These are phyloP conservation scores for Blastosporella zonata DNA, from an alignment of 1,284 basidiomycete species.

Conservation along the genomic window DNA sequence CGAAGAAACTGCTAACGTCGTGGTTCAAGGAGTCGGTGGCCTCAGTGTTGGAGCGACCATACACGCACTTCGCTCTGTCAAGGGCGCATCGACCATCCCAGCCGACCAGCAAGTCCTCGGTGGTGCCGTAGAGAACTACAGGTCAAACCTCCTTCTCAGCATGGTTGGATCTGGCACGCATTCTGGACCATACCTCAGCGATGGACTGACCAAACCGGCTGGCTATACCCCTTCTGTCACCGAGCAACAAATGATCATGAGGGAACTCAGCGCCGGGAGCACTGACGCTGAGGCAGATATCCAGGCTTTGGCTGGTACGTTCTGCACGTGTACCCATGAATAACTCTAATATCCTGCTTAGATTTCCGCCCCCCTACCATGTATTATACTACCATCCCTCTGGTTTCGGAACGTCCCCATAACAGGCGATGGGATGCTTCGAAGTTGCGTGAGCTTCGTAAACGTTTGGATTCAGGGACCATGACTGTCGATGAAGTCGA, in stretches of 20 bases:
- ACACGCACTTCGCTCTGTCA: constrained; percentile 79
- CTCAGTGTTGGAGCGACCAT: constrained; percentile 82
- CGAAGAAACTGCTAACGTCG: constrained; percentile 60
- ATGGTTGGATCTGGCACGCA: constrained; percentile 87
- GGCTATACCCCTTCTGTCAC: constrained; percentile 70
- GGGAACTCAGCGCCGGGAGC: constrained; percentile 80
- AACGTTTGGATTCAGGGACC: constrained; percentile 81
- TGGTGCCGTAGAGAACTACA: constrained; percentile 90
- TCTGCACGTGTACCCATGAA: not conserved
- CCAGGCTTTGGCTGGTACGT: constrained; percentile 77
- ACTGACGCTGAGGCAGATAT: constrained; percentile 81
- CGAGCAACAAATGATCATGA: constrained; percentile 95
- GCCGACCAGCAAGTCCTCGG: constrained; percentile 90
- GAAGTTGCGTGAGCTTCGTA: constrained; percentile 90
- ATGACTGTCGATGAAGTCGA: constrained; percentile 90
- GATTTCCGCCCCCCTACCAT: constrained; percentile 86
- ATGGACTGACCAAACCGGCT: constrained; percentile 54
- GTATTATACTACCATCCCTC: constrained; percentile 92
- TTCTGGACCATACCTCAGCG: constrained; percentile 49
- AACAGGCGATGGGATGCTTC: constrained; percentile 92
- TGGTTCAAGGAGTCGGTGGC: constrained; percentile 77
- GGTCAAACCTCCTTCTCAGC: constrained; percentile 86
- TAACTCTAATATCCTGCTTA: constrained; percentile 27
- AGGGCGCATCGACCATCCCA: constrained; percentile 84
- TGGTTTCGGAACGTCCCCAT: constrained; percentile 79